These are phyloP conservation scores for Quercus lobata DNA, from an alignment of 331 rosid genomes.

Conservation along the genomic window DNA sequence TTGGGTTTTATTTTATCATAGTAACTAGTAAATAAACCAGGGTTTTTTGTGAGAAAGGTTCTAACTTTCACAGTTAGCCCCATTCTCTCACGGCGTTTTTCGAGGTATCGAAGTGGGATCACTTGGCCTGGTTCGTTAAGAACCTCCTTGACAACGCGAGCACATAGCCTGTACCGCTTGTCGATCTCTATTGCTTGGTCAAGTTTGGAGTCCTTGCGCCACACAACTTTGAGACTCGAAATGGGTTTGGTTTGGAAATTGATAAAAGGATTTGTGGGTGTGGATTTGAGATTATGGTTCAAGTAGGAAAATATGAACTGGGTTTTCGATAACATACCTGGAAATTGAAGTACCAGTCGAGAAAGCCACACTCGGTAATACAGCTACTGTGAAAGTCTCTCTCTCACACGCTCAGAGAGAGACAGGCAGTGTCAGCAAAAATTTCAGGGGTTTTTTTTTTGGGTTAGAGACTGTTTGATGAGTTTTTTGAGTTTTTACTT, in stretches of 20 bases:
- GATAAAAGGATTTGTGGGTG: constrained; percentile 13
- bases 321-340: constrained; percentile 46
- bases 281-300: background rate
- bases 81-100: constrained; percentile 68
- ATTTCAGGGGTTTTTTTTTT: no score
- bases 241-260: constrained; percentile 23
- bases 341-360: background rate
- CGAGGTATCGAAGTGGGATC: constrained; percentile 65
- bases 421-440: background rate
- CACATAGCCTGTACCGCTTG: constrained; percentile 57
- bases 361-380: background rate
- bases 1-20: constrained; percentile 67
- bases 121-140: constrained; percentile 78
- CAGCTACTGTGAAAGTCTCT: background rate
- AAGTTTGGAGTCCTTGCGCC: constrained; percentile 71
- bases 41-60: constrained; percentile 53
- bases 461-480: no score
- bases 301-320: constrained; percentile 16
- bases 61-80: constrained; percentile 36
- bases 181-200: constrained; percentile 71
- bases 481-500: no score
- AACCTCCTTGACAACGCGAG: constrained; percentile 73
- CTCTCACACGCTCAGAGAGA: background rate
- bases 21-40: constrained; percentile 55
- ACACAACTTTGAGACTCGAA: constrained; percentile 67